Percentiles rank a stretch among this genome's conserved stretches.
Evolutionary conservation across 2,329 filamentous ascomycete genomes (phyloP).

Genomic region (Apiospora phragmitis): DNA sequence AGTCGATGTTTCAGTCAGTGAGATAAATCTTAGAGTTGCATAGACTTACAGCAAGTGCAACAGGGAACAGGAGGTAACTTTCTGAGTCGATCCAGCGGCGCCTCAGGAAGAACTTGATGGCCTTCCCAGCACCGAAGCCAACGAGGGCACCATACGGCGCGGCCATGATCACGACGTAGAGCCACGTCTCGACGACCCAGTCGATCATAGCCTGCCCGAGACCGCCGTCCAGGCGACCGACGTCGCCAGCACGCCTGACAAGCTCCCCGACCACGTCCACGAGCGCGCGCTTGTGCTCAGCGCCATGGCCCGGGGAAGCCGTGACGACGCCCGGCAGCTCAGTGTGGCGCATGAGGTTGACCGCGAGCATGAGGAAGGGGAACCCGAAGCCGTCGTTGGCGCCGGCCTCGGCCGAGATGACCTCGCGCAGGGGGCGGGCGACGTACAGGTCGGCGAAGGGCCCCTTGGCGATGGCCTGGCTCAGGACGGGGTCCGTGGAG

Average conservation of each 20-base stretch:
- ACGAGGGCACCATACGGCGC: slow-evolving; percentile 52
- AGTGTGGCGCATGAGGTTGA: slow-evolving; percentile 54
- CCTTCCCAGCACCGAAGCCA: slow-evolving; percentile 48
- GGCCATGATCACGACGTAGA: slow-evolving; percentile 59
- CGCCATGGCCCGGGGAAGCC: not conserved
- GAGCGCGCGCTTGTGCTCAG: not conserved
- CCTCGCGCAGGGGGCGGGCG: slow-evolving; percentile 55
- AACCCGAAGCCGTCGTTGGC: slow-evolving; percentile 65
- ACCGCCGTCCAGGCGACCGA: slow-evolving; percentile 7
- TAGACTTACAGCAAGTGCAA: slow-evolving; percentile 44
- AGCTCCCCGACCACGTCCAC: not conserved
- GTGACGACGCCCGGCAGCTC: slow-evolving; percentile 8
- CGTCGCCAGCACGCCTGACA: slow-evolving; percentile 44
- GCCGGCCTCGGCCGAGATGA: slow-evolving; percentile 63
- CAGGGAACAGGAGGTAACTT: slow-evolving; percentile 53
- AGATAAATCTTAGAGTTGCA: too few species aligned
- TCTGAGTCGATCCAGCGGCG: slow-evolving; percentile 58
- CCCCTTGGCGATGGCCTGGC: slow-evolving; percentile 62
- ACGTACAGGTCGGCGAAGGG: slow-evolving; percentile 65
- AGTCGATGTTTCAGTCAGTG: not conserved
- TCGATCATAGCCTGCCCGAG: slow-evolving; percentile 39
- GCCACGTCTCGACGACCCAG: slow-evolving; percentile 61
- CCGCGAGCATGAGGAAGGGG: slow-evolving; percentile 60
- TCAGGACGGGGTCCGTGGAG: slow-evolving; percentile 63
- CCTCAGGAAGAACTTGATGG: slow-evolving; percentile 43